Evolutionary conservation across 805 yeast species (phyloP).

Genomic region (Ogataea zsoltii): DNA sequence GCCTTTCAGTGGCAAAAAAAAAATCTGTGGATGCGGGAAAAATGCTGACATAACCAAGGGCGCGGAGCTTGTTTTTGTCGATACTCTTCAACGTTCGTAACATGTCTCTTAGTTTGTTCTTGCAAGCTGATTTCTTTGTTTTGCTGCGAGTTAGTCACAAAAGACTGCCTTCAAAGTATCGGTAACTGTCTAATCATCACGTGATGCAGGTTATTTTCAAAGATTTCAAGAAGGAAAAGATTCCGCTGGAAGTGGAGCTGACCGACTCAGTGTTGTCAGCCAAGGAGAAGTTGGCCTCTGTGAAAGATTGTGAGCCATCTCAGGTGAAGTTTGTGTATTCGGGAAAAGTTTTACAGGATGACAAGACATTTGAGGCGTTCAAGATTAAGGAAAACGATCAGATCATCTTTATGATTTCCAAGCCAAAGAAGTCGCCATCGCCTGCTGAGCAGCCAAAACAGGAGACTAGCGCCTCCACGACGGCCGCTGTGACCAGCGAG

Average conservation of each 20-base stretch:
- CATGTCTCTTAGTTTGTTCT: not conserved
- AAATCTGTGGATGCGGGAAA: not conserved
- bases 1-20: conserved; percentile 9
- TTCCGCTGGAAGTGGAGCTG: conserved; percentile 74
- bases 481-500: conserved; percentile 29
- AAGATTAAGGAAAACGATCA: conserved; percentile 85
- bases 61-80: conserved; percentile 7
- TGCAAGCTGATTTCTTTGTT: not conserved
- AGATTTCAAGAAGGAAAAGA: conserved; percentile 89
- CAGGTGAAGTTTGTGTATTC: conserved; percentile 91
- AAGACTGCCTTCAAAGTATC: too few species aligned
- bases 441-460: conserved; percentile 28
- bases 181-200: not conserved
- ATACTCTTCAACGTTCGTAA: not conserved
- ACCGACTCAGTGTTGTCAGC: conserved; percentile 65
- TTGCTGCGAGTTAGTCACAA: too few species aligned
- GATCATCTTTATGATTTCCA: conserved; percentile 87
- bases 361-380: conserved; percentile 66
- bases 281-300: conserved; percentile 69
- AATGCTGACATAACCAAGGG: conserved; percentile 6
- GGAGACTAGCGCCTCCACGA: conserved; percentile 10
- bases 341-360: conserved; percentile 84
- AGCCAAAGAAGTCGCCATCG: conserved; percentile 41
- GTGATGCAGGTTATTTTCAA: conserved; percentile 79
- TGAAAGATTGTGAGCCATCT: conserved; percentile 65